Evolutionary conservation across 1,284 basidiomycete species (phyloP), one percentile per base, ranked within the genome.

Genomic region (Pterulicium gracile): DNA sequence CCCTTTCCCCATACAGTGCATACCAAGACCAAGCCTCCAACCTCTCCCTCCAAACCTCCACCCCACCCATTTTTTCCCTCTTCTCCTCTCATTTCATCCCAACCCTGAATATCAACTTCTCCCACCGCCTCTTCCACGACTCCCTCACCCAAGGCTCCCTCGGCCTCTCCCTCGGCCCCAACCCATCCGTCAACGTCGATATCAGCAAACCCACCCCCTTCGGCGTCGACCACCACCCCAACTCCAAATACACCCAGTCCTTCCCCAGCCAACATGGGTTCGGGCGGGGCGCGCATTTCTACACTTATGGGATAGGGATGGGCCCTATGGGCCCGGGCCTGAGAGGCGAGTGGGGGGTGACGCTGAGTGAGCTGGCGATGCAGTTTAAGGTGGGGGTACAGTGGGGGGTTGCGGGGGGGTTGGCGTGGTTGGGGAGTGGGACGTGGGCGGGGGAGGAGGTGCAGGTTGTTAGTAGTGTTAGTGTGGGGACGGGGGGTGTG

Each of bases 291-390:
- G 47, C 55, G 21, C 58, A 56, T 18, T 57, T 64, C 27, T 62
- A 56, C 45, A 56, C 56, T 19, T 51, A 59, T 47, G 65, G 64
- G 4, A 24, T 70, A 27, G 46, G 54, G 4, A 61, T 70, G 43
- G 58, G 58, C 24, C 54, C 54, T 14, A 53, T 60, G 19, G 18
- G 62, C 17, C 66, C 68, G 1, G 61, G 56, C 45, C 44, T 71
- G 14, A 49, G 64, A 17, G 63, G 55, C 13, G 65, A 68, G 48
- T 54, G 60, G 36, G 60, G 60, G 21, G 46, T 69, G 14, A 56
- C 58, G 4, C 54, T 70, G 13, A 46, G 61, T 10, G 65, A 69
- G 51, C 59, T 72, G 12, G 62, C 64, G 5, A 48, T 64, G 21
- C 59, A 62, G 17, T 49, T 66, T 20, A 66, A 61, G 43, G 49